Evolutionary conservation across 2,329 filamentous ascomycete species (phyloP).

Genomic region (Mycogone perniciosa): DNA sequence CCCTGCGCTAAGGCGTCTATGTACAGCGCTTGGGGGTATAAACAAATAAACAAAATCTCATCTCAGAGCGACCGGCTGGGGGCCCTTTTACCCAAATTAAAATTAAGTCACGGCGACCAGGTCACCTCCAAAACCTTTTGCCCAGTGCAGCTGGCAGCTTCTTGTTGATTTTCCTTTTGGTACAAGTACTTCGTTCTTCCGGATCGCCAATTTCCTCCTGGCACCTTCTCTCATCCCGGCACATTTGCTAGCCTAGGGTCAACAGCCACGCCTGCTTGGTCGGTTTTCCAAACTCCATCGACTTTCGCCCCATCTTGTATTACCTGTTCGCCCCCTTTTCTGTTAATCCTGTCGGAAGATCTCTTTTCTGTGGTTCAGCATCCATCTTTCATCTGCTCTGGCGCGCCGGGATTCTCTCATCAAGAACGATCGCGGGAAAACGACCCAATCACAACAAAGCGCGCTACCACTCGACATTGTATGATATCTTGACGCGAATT

Average conservation of each 20-base stretch:
- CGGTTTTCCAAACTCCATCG: not conserved
- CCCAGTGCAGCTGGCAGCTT: conserved; percentile 1
- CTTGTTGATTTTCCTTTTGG: not conserved
- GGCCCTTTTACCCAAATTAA: not conserved
- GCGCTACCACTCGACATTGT: conserved; percentile 7
- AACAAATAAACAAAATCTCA: conserved; percentile 30
- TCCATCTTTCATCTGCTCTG: not conserved
- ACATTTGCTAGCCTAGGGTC: conserved; percentile 10
- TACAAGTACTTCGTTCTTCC: not conserved
- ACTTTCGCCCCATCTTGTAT: not conserved
- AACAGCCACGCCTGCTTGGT: not conserved
- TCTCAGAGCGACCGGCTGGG: not conserved
- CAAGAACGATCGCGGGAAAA: conserved; percentile 3
- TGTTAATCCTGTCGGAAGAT: not conserved
- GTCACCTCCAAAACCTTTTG: conserved; percentile 1
- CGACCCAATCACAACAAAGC: conserved; percentile 4
- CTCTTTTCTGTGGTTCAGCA: too few species aligned
- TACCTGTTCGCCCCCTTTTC: not conserved
- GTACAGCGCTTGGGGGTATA: conserved; percentile 19
- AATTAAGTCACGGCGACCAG: conserved; percentile 9
- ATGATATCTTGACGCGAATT: conserved; percentile 15
- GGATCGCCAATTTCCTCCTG: conserved; percentile 14
- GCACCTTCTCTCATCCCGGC: conserved; percentile 12
- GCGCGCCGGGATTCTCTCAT: conserved; percentile 1
- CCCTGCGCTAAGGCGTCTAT: conserved; percentile 12